Base-by-base conservation (phyloP, 2,329 filamentous ascomycete species). In the Ophiobolus disseminans region DNA sequence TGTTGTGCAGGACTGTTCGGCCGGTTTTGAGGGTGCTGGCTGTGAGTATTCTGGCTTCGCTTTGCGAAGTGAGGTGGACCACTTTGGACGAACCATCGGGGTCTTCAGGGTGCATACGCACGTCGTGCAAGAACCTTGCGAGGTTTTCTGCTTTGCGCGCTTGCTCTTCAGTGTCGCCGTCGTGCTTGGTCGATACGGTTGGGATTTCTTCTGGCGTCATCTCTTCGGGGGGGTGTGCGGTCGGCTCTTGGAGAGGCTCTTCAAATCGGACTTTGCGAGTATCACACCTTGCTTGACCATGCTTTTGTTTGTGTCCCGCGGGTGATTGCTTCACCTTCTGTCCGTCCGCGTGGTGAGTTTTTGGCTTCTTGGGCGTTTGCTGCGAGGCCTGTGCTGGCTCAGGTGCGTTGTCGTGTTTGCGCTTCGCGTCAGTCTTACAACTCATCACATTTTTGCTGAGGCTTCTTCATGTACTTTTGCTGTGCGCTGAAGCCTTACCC, bases 351-450 rank as follows among this genome's bases (percentile, higher is more conserved):
- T 37, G 32, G 28, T 16, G 41, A 21, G 21, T 35, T 11, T 21
- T 53, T 21, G 9, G 22, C 23, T 48, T 53, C 16, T 45, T 46
- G 7, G 16, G 14, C 25, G 48, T 58, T 56, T 57, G 58, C 32
- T 47, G 40, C 6, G 9, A 1, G 13, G 14, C 17, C 3, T 23
- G 41, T 28, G 30, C 42, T 22, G 43, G 23, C 31, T 31, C 32
- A 8, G 13, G 10, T 44, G 36, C 26, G 47, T 40, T 49, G 39
- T 51, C 35, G 23, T 34, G 14, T 21, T 53, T 55, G 37, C 45
- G 48, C 36, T 46, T 52, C n/a, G n/a, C n/a, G n/a, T n/a, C n/a
- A n/a, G n/a, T n/a, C n/a, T n/a, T n/a, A n/a, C n/a, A n/a, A n/a
- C n/a, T n/a, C n/a, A n/a, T n/a, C n/a, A n/a, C n/a, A n/a, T n/a